phyloP scores from a whole-genome alignment of 768 basidiomycete genomes.

The Tylopilus subfusipes region DNA sequence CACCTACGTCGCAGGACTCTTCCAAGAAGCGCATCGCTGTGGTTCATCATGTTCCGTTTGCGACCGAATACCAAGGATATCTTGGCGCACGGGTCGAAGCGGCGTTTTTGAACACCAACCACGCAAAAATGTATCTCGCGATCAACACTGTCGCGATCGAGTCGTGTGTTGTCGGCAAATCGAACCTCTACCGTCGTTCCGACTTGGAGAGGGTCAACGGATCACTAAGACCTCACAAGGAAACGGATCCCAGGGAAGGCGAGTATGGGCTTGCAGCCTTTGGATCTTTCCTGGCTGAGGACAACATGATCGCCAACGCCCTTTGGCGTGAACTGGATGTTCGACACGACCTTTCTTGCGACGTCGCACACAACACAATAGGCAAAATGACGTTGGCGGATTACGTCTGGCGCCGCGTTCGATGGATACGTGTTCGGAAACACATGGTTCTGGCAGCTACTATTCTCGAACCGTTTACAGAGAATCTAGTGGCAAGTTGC shows the following conservation, averaged over 20 bases:
- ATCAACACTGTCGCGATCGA: slow-evolving; percentile 87
- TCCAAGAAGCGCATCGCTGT: slow-evolving; percentile 61
- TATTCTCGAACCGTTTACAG: slow-evolving; percentile 88
- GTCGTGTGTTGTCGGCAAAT: slow-evolving; percentile 97
- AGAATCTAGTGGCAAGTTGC: slow-evolving; percentile 68
- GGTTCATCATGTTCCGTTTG: slow-evolving; percentile 95
- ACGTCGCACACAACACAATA: slow-evolving; percentile 84
- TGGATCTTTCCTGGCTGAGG: slow-evolving; percentile 89
- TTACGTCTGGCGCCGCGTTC: slow-evolving; percentile 84
- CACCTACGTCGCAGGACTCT: slow-evolving; percentile 34
- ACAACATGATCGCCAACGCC: slow-evolving; percentile 93
- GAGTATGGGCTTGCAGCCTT: slow-evolving; percentile 69
- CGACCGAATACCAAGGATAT: slow-evolving; percentile 60
- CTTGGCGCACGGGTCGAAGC: slow-evolving; percentile 87
- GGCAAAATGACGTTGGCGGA: slow-evolving; percentile 83
- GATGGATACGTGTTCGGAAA: slow-evolving; percentile 97
- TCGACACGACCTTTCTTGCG: slow-evolving; percentile 86
- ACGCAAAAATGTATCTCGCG: slow-evolving; percentile 97
- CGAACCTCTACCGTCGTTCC: slow-evolving; percentile 87
- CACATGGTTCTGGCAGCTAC: slow-evolving; percentile 89
- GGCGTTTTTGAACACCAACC: slow-evolving; percentile 94
- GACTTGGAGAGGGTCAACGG: slow-evolving; percentile 78
- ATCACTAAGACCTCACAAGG: slow-evolving; percentile 48
- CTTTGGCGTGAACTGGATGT: slow-evolving; percentile 92
- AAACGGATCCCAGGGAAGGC: slow-evolving; percentile 20